Evolutionary conservation across 148 eudicot species (phyloP), one percentile per base, ranked within the genome.

Genomic region (Rhododendron mucronatum): DNA sequence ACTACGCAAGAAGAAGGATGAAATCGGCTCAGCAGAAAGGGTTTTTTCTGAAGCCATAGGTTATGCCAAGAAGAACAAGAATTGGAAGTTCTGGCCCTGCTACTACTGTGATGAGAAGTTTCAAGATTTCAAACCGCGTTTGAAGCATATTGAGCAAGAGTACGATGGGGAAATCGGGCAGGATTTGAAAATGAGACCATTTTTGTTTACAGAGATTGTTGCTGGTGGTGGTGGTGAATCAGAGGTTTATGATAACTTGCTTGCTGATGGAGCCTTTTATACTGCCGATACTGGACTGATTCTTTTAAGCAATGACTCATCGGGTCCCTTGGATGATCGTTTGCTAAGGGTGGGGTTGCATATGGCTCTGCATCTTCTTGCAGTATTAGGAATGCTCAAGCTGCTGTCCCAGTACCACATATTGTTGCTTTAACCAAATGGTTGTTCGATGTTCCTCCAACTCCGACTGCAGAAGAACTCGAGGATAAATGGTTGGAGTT

Each of bases 61-160:
- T 71, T 84, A 48, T 33, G 67, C 65, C 11, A 3, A 48, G 47
- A 74, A 28, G 28, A 84, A 28, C 79, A 84, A 71, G 23, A 47
- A 2, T 47, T 84, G 85, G 65, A 84, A 30, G 63, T 71, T 69
- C 63, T 71, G 61, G 79, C 1, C 18, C 13, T 84, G 85, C 50
- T 84, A 39, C 41, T 16, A 6, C 3, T 84, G 85, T 33, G 63
- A 47, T 48, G 78, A 84, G 18, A 71, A 73, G 79, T 84, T 84
- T 30, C 7, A 30, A 26, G 63, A 69, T 18, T 48, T n/a, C 1
- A 63, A 71, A 48, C 30, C 39, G 14, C 45, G 6, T 73, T 0
- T 47, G 18, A 14, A 48, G 28, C 85, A 84, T 33, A 1, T 84
- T 20, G 47, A 15, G 63, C n/a, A 20, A 39, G 30, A 71, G 44